Evolutionary conservation across 2,329 filamentous ascomycete species (phyloP).

Genomic region (Apiospora hydei): DNA sequence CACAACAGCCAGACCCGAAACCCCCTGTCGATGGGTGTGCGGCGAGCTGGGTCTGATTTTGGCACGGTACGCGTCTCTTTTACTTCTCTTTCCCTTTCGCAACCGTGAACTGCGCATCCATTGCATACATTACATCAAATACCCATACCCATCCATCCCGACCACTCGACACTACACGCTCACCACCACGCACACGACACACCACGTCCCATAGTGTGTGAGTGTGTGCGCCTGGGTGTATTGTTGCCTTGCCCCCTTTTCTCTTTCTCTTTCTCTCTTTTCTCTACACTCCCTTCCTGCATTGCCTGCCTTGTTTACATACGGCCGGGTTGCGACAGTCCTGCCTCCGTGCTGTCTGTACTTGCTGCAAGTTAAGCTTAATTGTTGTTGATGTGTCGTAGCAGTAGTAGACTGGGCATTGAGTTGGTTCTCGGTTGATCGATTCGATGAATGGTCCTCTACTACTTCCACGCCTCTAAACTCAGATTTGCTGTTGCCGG

Average conservation of each 20-base stretch:
- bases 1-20: constrained; percentile 21
- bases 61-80: constrained; percentile 30
- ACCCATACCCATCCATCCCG: background rate
- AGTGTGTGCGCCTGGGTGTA: background rate
- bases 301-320: background rate
- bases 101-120: constrained; percentile 16
- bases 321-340: constrained; percentile 4
- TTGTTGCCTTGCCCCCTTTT: background rate
- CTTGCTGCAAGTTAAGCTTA: constrained; percentile 18
- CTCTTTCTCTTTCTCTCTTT: constrained; percentile 8
- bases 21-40: constrained; percentile 17
- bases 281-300: background rate
- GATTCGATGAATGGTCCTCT: constrained; percentile 16
- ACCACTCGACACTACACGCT: constrained; percentile 21
- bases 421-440: constrained; percentile 20
- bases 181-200: background rate
- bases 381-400: constrained; percentile 22
- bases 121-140: constrained; percentile 16
- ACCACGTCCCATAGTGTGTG: background rate
- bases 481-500: constrained; percentile 20
- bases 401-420: constrained; percentile 20
- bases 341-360: background rate
- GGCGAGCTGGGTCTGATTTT: constrained; percentile 21
- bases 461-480: constrained; percentile 16
- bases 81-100: constrained; percentile 18